Conservation (phyloP, 2,329 filamentous ascomycete genomes). For the Trichophaea hybrida region DNA sequence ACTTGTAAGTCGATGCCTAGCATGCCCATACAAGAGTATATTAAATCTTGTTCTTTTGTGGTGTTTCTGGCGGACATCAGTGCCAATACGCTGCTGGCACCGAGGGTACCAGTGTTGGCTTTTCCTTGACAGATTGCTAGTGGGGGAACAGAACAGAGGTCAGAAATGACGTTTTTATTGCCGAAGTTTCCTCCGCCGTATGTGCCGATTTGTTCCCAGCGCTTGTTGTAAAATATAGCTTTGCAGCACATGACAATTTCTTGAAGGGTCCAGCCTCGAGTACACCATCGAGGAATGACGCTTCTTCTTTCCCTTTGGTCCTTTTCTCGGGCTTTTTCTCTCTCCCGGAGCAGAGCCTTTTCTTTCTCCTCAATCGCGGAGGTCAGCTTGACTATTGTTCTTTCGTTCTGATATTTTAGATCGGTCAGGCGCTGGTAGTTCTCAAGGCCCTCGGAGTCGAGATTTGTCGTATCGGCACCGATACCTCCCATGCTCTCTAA, state of each 20-base stretch:
- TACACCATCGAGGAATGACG: neutral
- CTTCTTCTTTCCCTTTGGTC: neutral
- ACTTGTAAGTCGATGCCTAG: constrained; percentile 49
- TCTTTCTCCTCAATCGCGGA: too few species aligned
- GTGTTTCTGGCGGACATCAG: neutral
- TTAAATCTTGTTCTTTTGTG: neutral
- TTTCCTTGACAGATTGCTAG: neutral
- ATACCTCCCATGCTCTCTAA: too few species aligned
- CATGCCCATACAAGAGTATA: constrained; percentile 44
- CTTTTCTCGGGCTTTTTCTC: neutral
- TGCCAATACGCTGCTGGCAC: neutral
- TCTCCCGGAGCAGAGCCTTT: too few species aligned
- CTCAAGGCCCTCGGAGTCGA: neutral
- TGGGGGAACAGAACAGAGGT: neutral
- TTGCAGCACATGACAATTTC: neutral
- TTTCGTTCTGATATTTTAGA: too few species aligned
- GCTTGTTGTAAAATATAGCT: neutral
- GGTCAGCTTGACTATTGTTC: too few species aligned
- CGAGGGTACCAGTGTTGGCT: neutral
- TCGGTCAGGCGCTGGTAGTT: too few species aligned
- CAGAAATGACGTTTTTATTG: neutral
- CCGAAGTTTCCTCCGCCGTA: neutral
- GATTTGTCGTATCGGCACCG: too few species aligned
- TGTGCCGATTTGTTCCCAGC: neutral
- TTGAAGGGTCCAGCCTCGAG: constrained; percentile 5